Percentiles rank a stretch among this genome's conserved stretches.
These are phyloP conservation scores for Neopestalotiopsis rosae DNA, from an alignment of 2,329 filamentous ascomycete species.

Conservation along the genomic window DNA sequence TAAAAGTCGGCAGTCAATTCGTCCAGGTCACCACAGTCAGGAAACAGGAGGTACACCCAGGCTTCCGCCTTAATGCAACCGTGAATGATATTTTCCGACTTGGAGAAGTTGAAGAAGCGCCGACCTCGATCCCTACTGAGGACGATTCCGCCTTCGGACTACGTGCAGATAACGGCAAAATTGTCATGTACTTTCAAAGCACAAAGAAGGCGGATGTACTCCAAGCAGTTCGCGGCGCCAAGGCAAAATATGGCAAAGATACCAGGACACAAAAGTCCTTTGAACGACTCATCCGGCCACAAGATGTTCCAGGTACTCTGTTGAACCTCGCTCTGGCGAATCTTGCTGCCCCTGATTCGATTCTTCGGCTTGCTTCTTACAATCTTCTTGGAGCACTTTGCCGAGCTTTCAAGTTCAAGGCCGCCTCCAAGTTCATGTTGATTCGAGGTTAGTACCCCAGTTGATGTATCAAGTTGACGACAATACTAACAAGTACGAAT, in stretches of 20 bases:
- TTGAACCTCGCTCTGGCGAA: slow-evolving; percentile 72
- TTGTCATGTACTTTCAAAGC: slow-evolving; percentile 75
- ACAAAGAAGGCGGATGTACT: slow-evolving; percentile 68
- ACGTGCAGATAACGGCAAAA: slow-evolving; percentile 71
- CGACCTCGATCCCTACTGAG: slow-evolving; percentile 67
- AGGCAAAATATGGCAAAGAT: slow-evolving; percentile 69
- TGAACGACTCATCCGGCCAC: slow-evolving; percentile 70
- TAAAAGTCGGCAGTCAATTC: slow-evolving; percentile 73
- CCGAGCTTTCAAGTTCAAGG: slow-evolving; percentile 70
- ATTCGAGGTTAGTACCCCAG: slow-evolving; percentile 55
- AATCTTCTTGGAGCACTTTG: slow-evolving; percentile 71
- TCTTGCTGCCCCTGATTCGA: slow-evolving; percentile 64
- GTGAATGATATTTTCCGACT: slow-evolving; percentile 75
- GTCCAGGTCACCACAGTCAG: slow-evolving; percentile 73
- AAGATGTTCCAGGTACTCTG: slow-evolving; percentile 73
- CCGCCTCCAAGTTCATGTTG: slow-evolving; percentile 65
- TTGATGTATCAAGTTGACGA: neutral
- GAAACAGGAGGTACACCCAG: slow-evolving; percentile 71
- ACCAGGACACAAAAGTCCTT: slow-evolving; percentile 63
- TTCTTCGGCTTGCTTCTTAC: slow-evolving; percentile 68
- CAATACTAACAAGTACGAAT: slow-evolving; percentile 24
- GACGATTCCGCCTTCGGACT: slow-evolving; percentile 72
- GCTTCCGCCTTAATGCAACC: slow-evolving; percentile 64
- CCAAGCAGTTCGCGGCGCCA: slow-evolving; percentile 66
- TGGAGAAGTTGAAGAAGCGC: slow-evolving; percentile 70